Conservation (phyloP, 2,329 filamentous ascomycete species). For the Clonostachys sp. region DNA sequence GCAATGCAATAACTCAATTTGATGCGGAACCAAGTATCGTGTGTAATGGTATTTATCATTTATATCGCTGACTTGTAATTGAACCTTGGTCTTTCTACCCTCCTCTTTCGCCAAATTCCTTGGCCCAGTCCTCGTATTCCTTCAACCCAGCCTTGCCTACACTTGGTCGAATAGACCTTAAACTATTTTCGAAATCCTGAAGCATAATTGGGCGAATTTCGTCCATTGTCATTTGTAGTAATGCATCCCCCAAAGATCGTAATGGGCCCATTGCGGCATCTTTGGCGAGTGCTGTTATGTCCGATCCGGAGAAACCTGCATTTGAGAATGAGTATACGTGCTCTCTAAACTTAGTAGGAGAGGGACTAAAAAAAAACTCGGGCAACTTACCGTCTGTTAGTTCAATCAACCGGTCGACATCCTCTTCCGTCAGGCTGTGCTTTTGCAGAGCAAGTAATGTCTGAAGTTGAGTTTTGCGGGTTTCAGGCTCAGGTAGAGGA, state of each 20-base stretch:
- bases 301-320: conserved; percentile 91
- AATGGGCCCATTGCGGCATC: conserved; percentile 97
- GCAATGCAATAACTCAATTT: too few species aligned
- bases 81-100: conserved; percentile 41
- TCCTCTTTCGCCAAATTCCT: conserved; percentile 86
- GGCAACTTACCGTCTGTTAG: conserved; percentile 71
- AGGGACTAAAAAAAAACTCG: too few species aligned
- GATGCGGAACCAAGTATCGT: too few species aligned
- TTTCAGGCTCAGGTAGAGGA: conserved; percentile 80
- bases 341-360: not conserved
- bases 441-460: conserved; percentile 85
- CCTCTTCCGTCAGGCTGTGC: conserved; percentile 66
- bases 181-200: conserved; percentile 77
- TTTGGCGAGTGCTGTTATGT: conserved; percentile 94
- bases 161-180: conserved; percentile 82
- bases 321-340: not conserved
- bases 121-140: conserved; percentile 92
- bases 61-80: too few species aligned
- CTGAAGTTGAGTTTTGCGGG: conserved; percentile 72
- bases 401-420: conserved; percentile 70
- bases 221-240: conserved; percentile 90
- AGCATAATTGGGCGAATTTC: conserved; percentile 85
- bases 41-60: too few species aligned
- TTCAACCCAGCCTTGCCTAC: conserved; percentile 81
- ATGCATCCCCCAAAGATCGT: conserved; percentile 80